Evolutionary conservation across 805 yeast species (phyloP).

Genomic region (Torulaspora maleeae): DNA sequence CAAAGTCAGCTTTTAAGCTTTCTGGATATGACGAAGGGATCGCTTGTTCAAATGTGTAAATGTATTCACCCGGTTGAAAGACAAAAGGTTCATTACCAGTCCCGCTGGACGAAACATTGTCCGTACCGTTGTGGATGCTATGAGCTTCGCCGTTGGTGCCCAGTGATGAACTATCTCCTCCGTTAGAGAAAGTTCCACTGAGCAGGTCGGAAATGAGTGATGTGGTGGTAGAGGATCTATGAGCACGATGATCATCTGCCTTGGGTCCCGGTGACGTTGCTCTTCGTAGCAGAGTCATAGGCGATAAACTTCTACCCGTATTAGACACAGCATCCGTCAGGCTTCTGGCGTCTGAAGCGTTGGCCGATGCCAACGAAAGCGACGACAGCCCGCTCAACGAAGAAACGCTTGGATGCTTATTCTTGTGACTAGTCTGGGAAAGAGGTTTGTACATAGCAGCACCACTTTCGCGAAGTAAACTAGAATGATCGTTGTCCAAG

Average conservation of each 20-base stretch:
- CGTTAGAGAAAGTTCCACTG: conserved; percentile 18
- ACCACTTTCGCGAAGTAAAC: conserved; percentile 21
- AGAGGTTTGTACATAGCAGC: conserved; percentile 28
- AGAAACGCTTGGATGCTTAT: conserved; percentile 23
- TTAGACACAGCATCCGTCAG: conserved; percentile 7
- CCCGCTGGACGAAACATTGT: conserved; percentile 13
- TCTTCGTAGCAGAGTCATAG: conserved; percentile 29
- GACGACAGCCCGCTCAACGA: conserved; percentile 25
- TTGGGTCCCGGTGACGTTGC: conserved; percentile 24
- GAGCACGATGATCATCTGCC: conserved; percentile 11
- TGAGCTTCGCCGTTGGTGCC: conserved; percentile 7
- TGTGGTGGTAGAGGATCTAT: conserved; percentile 19
- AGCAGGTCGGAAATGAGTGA: conserved; percentile 30
- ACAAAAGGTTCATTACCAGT: conserved; percentile 35
- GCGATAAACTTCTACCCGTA: conserved; percentile 27
- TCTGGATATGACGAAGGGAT: conserved; percentile 82
- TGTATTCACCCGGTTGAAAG: conserved; percentile 85
- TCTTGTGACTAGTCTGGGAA: conserved; percentile 4
- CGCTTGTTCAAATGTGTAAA: conserved; percentile 87
- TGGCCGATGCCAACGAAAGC: conserved; percentile 10
- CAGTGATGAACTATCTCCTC: conserved; percentile 13
- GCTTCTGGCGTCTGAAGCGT: conserved; percentile 3
- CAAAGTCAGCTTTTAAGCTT: conserved; percentile 70
- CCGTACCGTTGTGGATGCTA: conserved; percentile 1
- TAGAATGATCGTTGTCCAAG: conserved; percentile 12